Conservation (phyloP, 2,329 filamentous ascomycete species). For the Trichophyton simii region DNA sequence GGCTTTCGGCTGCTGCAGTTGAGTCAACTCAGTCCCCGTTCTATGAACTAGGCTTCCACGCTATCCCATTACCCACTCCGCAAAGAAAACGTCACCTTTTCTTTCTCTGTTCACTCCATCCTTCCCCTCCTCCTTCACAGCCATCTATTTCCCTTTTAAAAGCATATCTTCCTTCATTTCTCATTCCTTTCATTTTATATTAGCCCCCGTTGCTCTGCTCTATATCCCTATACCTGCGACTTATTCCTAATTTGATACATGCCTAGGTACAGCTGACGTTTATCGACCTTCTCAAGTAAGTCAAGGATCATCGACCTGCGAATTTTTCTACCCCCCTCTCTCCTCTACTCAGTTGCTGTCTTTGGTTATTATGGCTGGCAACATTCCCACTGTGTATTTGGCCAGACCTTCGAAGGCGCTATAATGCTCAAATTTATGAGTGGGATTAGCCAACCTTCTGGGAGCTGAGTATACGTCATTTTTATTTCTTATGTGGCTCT, state of each 20-base stretch:
- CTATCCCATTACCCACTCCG: neutral
- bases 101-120: constrained; percentile 3
- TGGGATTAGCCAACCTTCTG: neutral
- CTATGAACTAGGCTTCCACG: neutral
- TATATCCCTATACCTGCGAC: constrained; percentile 10
- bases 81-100: neutral
- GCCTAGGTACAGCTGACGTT: constrained; percentile 31
- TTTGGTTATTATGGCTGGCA: neutral
- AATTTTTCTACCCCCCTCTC: constrained; percentile 4
- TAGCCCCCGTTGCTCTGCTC: neutral
- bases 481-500: neutral
- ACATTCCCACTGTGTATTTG: constrained; percentile 8
- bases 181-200: constrained; percentile 4
- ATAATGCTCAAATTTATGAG: neutral
- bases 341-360: constrained; percentile 1
- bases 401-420: constrained; percentile 7
- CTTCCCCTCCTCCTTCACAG: constrained; percentile 6
- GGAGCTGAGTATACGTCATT: constrained; percentile 1
- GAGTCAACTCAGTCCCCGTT: neutral
- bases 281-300: constrained; percentile 38
- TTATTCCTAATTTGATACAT: constrained; percentile 12
- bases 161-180: constrained; percentile 1
- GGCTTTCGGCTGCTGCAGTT: neutral
- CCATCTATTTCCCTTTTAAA: neutral
- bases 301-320: constrained; percentile 13